phyloP scores from a whole-genome alignment of 1,139 yeast genomes.

The Pichia sp. region DNA sequence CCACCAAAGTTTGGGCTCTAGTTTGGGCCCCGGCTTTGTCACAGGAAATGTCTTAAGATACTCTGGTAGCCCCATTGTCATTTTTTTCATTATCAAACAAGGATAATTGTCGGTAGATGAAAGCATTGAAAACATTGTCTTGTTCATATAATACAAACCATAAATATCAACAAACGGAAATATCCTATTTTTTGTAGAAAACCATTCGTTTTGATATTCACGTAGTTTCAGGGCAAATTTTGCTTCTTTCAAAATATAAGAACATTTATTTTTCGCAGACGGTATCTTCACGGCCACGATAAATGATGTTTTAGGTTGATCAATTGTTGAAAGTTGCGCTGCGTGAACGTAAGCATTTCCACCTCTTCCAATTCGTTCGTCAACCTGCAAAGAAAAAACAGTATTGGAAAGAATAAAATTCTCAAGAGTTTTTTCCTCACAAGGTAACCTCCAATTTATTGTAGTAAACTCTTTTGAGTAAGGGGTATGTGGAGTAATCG shows the following conservation, averaged over 20 bases:
- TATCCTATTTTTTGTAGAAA: slow-evolving; percentile 7
- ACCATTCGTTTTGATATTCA: slow-evolving; percentile 18
- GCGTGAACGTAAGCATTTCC: slow-evolving; percentile 27
- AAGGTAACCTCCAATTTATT: slow-evolving; percentile 5
- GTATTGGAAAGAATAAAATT: slow-evolving; percentile 17
- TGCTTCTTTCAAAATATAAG: slow-evolving; percentile 28
- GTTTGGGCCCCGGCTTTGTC: slow-evolving; percentile 9
- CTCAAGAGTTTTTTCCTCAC: slow-evolving; percentile 15
- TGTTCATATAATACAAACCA: slow-evolving; percentile 26
- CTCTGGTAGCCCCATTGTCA: slow-evolving; percentile 23
- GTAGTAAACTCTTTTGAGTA: neutral
- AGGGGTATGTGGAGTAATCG: slow-evolving; percentile 8
- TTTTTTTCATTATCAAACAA: slow-evolving; percentile 25
- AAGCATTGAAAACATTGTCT: slow-evolving; percentile 19
- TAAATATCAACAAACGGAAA: slow-evolving; percentile 29
- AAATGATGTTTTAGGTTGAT: slow-evolving; percentile 8
- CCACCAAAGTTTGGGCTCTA: slow-evolving; percentile 29
- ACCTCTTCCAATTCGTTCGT: slow-evolving; percentile 26
- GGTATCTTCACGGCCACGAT: slow-evolving; percentile 31
- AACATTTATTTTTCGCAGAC: slow-evolving; percentile 22
- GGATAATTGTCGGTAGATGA: slow-evolving; percentile 26
- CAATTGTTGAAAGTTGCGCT: slow-evolving; percentile 14
- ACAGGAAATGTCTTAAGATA: slow-evolving; percentile 14
- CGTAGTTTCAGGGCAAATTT: slow-evolving; percentile 22
- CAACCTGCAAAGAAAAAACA: slow-evolving; percentile 17